phyloP scores from a whole-genome alignment of 805 yeast genomes.

The Zygosaccharomyces kombuchaensis region DNA sequence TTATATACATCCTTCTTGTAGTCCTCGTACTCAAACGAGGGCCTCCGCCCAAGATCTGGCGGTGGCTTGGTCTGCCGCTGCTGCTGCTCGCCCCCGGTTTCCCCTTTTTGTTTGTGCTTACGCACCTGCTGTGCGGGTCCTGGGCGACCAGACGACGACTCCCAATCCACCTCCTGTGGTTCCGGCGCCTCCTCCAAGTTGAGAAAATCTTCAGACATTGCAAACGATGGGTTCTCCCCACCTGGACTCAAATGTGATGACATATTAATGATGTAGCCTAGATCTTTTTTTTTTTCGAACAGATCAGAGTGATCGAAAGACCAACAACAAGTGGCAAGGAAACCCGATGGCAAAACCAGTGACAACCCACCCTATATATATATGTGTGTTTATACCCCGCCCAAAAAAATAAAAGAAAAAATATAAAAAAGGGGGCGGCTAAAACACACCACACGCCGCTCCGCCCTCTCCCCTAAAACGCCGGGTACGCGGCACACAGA shows the following conservation, averaged over 20 bases:
- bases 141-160: slow-evolving; percentile 7
- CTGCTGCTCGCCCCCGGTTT: slow-evolving; percentile 1
- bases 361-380: background rate
- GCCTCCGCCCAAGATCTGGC: slow-evolving; percentile 18
- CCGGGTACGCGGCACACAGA: background rate
- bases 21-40: slow-evolving; percentile 32
- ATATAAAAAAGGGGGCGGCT: too few relatives aligned
- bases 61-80: background rate
- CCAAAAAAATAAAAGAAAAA: too few relatives aligned
- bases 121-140: slow-evolving; percentile 4
- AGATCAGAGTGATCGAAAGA: too few relatives aligned
- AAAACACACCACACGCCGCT: too few relatives aligned
- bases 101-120: slow-evolving; percentile 3
- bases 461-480: too few relatives aligned
- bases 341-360: background rate
- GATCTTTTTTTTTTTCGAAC: too few relatives aligned
- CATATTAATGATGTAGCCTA: background rate
- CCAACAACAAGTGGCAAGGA: background rate
- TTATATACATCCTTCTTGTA: slow-evolving; percentile 33
- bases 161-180: slow-evolving; percentile 12
- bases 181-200: slow-evolving; percentile 24
- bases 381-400: background rate
- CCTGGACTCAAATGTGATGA: slow-evolving; percentile 6
- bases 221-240: slow-evolving; percentile 4
- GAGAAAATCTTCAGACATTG: slow-evolving; percentile 18